Evolutionary conservation across 1,284 basidiomycete species (phyloP).

Genomic region (Pascua sp.): DNA sequence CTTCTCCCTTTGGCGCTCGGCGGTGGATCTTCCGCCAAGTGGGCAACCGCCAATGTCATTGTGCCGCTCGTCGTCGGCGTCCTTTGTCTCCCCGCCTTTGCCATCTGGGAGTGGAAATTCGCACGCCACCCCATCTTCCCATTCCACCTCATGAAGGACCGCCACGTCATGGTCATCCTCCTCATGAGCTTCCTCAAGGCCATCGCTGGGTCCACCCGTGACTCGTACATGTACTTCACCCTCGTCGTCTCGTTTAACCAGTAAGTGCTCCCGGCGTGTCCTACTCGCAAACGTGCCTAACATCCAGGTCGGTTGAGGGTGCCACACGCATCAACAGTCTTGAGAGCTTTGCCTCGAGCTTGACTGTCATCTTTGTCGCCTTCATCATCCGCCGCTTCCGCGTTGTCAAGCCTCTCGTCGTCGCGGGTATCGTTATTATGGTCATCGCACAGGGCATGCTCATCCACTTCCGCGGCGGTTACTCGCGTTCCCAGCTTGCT

Average conservation of each 20-base stretch:
- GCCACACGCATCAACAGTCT: slow-evolving; percentile 49
- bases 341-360: slow-evolving; percentile 48
- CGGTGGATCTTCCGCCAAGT: slow-evolving; percentile 41
- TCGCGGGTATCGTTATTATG: slow-evolving; percentile 34
- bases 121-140: slow-evolving; percentile 51
- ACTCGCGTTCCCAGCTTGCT: slow-evolving; percentile 23
- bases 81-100: slow-evolving; percentile 58
- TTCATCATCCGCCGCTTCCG: slow-evolving; percentile 44
- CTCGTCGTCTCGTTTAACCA: slow-evolving; percentile 49
- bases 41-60: slow-evolving; percentile 61
- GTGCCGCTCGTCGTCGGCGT: slow-evolving; percentile 60
- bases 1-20: slow-evolving; percentile 60
- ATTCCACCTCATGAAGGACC: slow-evolving; percentile 59
- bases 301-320: slow-evolving; percentile 33
- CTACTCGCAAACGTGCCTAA: not conserved
- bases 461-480: slow-evolving; percentile 48
- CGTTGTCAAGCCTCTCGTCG: slow-evolving; percentile 49
- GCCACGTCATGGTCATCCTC: slow-evolving; percentile 46
- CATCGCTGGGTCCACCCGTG: slow-evolving; percentile 45
- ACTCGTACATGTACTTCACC: slow-evolving; percentile 47
- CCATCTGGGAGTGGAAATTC: slow-evolving; percentile 67
- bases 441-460: slow-evolving; percentile 48
- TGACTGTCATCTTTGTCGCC: slow-evolving; percentile 43
- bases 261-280: slow-evolving; percentile 6
- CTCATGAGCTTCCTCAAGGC: slow-evolving; percentile 31